Evolutionary conservation across 2,329 filamentous ascomycete species (phyloP).

Genomic region (Sporothrix luriei): DNA sequence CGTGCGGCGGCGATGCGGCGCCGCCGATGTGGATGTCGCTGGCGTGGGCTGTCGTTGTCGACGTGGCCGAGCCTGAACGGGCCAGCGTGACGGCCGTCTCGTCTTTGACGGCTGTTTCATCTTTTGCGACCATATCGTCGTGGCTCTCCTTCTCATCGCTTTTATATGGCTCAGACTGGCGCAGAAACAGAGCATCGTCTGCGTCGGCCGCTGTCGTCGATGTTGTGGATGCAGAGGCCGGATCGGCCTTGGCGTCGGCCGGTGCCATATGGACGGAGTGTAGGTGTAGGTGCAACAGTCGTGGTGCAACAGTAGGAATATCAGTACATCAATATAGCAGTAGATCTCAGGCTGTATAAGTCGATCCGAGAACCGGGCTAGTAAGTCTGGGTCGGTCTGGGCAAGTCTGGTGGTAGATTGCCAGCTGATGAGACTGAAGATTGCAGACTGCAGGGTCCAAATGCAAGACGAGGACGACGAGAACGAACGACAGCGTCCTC

Average conservation of each 20-base stretch:
- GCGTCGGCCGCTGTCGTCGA: neutral
- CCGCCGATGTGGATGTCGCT: neutral
- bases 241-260: conserved; percentile 7
- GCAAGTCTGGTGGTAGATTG: neutral
- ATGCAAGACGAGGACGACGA: neutral
- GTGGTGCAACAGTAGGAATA: too few relatives aligned
- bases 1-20: neutral
- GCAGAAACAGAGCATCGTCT: neutral
- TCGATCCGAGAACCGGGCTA: neutral
- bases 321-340: too few relatives aligned
- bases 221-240: neutral
- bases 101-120: neutral
- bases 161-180: neutral
- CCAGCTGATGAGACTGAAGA: neutral
- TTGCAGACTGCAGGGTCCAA: neutral
- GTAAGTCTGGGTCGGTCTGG: too few relatives aligned
- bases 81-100: neutral
- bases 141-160: neutral
- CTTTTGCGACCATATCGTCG: neutral
- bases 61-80: neutral
- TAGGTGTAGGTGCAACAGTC: neutral
- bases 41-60: neutral
- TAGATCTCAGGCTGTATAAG: too few relatives aligned
- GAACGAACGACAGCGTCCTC: neutral
- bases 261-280: neutral